These are phyloP conservation scores for Psilocybe cubensis DNA, from an alignment of 768 basidiomycete genomes.

Conservation along the genomic window DNA sequence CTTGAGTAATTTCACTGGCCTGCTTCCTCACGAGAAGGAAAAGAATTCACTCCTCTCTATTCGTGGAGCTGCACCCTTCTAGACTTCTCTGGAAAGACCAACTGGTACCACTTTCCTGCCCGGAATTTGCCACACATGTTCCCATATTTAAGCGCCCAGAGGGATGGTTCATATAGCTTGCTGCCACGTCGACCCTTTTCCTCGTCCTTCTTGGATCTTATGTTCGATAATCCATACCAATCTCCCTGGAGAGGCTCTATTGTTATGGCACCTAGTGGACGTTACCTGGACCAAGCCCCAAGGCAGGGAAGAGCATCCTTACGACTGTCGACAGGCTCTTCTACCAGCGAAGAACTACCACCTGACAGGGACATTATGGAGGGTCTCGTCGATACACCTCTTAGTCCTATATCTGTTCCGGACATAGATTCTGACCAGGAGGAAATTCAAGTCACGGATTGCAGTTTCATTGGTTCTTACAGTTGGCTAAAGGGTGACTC, in stretches of 20 bases:
- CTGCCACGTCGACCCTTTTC: slow-evolving; percentile 1
- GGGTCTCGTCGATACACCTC: slow-evolving; percentile 30
- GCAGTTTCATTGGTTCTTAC: slow-evolving; percentile 53
- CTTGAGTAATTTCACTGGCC: not conserved
- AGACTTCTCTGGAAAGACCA: slow-evolving; percentile 6
- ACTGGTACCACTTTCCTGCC: not conserved
- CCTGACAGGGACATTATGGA: slow-evolving; percentile 40
- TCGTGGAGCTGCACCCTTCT: not conserved
- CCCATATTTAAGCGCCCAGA: slow-evolving; percentile 15
- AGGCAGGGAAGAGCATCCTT: slow-evolving; percentile 6
- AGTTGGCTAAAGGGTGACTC: slow-evolving; percentile 48
- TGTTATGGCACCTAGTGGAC: slow-evolving; percentile 25
- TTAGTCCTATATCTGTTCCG: slow-evolving; percentile 31
- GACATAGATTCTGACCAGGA: slow-evolving; percentile 21
- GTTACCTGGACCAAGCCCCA: slow-evolving; percentile 11
- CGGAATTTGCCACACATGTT: slow-evolving; percentile 3
- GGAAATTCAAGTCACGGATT: slow-evolving; percentile 27
- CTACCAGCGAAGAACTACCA: slow-evolving; percentile 25
- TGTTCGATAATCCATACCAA: slow-evolving; percentile 14
- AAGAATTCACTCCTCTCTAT: not conserved
- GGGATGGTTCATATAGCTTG: not conserved
- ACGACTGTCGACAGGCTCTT: slow-evolving; percentile 1
- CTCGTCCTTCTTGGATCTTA: slow-evolving; percentile 2
- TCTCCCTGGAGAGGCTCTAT: slow-evolving; percentile 29
- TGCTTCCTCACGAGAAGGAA: not conserved